phyloP scores from a whole-genome alignment of 2,329 filamentous ascomycete species.

The Clonostachys byssicola region DNA sequence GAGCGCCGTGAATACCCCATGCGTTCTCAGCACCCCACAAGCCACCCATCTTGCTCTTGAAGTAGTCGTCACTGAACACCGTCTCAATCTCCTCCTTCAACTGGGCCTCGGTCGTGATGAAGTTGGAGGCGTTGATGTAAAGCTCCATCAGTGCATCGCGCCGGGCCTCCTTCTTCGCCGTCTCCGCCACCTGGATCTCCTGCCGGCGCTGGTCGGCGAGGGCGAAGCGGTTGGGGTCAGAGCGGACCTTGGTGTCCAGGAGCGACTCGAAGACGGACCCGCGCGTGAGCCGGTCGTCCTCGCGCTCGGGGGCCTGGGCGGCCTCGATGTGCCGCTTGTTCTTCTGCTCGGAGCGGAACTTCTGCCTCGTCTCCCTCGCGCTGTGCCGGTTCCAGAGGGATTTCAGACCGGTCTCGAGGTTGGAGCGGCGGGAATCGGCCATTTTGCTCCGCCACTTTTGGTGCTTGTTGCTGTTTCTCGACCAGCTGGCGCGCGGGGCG shows the following conservation, averaged over 20 bases:
- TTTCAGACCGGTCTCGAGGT: conserved; percentile 66
- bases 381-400: conserved; percentile 58
- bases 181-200: conserved; percentile 33
- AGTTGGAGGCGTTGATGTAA: conserved; percentile 82
- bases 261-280: conserved; percentile 54
- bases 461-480: conserved; percentile 13
- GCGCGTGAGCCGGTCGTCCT: conserved; percentile 74
- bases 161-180: conserved; percentile 50
- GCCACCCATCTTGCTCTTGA: conserved; percentile 27
- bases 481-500: conserved; percentile 31
- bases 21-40: conserved; percentile 38
- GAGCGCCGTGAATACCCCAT: conserved; percentile 45
- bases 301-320: conserved; percentile 61
- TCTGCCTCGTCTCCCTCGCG: not conserved
- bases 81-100: conserved; percentile 69
- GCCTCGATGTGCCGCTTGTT: conserved; percentile 14
- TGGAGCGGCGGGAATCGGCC: conserved; percentile 66
- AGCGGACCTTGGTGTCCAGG: conserved; percentile 43
- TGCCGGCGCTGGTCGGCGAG: conserved; percentile 43
- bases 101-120: conserved; percentile 80
- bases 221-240: conserved; percentile 59
- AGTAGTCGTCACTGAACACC: conserved; percentile 66
- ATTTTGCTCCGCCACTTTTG: conserved; percentile 66
- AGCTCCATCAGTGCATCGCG: conserved; percentile 76
- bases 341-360: not conserved